phyloP scores from a whole-genome alignment of 192 early-diverging fungal species.

The Entomortierella chlamydospora region DNA sequence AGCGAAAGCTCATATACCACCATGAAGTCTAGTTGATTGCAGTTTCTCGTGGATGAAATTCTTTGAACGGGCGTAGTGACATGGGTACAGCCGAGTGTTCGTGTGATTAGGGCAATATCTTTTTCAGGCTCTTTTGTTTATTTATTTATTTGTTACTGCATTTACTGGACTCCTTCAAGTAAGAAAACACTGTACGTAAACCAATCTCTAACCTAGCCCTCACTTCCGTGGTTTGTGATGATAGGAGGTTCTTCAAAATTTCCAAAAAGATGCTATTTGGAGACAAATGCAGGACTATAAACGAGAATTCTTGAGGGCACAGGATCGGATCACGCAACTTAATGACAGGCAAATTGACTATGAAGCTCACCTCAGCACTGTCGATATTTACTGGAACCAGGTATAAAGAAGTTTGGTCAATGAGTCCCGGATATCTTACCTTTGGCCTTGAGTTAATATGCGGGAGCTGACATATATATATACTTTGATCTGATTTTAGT shows the following conservation, averaged over 20 bases:
- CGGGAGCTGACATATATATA: not conserved
- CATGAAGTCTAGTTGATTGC: not conserved
- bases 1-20: not conserved
- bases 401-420: slow-evolving; percentile 26
- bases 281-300: slow-evolving; percentile 79
- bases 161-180: not conserved
- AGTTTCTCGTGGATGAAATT: not conserved
- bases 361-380: slow-evolving; percentile 60
- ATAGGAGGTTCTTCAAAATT: slow-evolving; percentile 45
- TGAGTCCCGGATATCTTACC: not conserved
- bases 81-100: no score
- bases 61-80: not conserved
- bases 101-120: no score
- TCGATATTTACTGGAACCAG: slow-evolving; percentile 66
- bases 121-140: not conserved
- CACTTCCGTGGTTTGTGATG: not conserved
- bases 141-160: not conserved
- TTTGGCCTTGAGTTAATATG: not conserved
- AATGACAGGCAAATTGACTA: slow-evolving; percentile 64
- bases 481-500: slow-evolving; percentile 1
- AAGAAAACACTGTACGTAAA: not conserved
- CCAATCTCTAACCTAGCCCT: not conserved
- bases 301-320: slow-evolving; percentile 61
- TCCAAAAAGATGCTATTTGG: slow-evolving; percentile 78
- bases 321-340: slow-evolving; percentile 55